Evolutionary conservation across 805 yeast species (phyloP).

Genomic region (Barnettozyma siamensis): DNA sequence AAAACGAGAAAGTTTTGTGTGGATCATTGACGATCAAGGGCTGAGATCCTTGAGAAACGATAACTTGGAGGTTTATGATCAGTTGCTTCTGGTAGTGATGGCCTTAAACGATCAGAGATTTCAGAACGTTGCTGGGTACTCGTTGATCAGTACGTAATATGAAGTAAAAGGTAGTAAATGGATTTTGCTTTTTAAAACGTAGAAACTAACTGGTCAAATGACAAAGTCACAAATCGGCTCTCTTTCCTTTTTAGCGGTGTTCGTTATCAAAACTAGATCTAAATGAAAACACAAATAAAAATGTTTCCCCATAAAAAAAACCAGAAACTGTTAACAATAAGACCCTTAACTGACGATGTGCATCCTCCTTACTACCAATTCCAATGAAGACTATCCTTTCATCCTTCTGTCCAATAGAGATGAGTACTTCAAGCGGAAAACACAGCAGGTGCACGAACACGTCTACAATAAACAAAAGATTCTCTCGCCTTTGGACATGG

Average conservation of each 20-base stretch:
- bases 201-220: too few species aligned
- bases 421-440: constrained; percentile 72
- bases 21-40: constrained; percentile 53
- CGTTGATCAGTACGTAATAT: constrained; percentile 48
- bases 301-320: neutral
- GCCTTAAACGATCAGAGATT: constrained; percentile 65
- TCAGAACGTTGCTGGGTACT: constrained; percentile 69
- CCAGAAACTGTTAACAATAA: too few species aligned
- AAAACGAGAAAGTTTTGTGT: constrained; percentile 57
- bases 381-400: constrained; percentile 69
- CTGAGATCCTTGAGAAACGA: constrained; percentile 42
- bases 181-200: too few species aligned
- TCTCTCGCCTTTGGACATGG: constrained; percentile 70
- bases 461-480: constrained; percentile 30
- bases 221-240: too few species aligned
- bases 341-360: constrained; percentile 55
- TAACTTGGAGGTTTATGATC: constrained; percentile 54
- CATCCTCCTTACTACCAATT: constrained; percentile 60
- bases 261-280: neutral
- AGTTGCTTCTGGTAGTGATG: constrained; percentile 55
- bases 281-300: neutral
- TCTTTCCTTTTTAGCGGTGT: too few species aligned
- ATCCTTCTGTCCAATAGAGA: constrained; percentile 81
- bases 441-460: constrained; percentile 47
- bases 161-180: too few species aligned